These are phyloP conservation scores for Noccaea bulbosa DNA, from an alignment of 345 rosid genomes.

Conservation along the genomic window DNA sequence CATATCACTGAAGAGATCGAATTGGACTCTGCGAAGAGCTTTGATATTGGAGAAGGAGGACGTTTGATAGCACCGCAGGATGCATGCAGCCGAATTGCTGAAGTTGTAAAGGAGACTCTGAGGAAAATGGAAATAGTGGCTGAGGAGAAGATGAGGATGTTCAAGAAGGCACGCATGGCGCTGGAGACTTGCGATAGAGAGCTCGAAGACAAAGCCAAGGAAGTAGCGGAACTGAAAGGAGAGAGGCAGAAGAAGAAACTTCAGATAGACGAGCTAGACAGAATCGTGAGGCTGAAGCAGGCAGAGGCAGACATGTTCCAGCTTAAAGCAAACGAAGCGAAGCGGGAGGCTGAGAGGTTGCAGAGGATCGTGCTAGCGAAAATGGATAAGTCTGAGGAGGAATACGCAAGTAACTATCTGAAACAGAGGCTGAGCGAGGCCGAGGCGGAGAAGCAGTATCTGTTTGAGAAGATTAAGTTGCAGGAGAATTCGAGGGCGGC, in stretches of 20 bases:
- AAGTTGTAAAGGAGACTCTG: conserved; percentile 88
- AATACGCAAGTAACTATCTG: conserved; percentile 83
- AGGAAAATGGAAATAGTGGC: conserved; percentile 96
- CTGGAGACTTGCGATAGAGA: conserved; percentile 86
- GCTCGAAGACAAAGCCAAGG: conserved; percentile 90
- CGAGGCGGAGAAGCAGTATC: conserved; percentile 92
- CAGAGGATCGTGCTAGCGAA: conserved; percentile 84
- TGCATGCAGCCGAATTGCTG: conserved; percentile 90
- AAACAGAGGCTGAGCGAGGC: conserved; percentile 90
- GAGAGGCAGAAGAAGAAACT: conserved; percentile 79
- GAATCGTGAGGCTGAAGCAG: conserved; percentile 87
- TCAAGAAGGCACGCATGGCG: conserved; percentile 78
- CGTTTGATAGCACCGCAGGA: conserved; percentile 84
- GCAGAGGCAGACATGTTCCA: conserved; percentile 99
- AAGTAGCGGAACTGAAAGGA: conserved; percentile 64
- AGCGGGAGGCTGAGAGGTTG: conserved; percentile 83
- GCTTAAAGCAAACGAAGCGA: conserved; percentile 90
- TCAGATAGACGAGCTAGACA: conserved; percentile 90
- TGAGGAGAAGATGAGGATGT: conserved; percentile 91
- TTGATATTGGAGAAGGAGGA: conserved; percentile 80
- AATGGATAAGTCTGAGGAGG: conserved; percentile 92
- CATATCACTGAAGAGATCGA: conserved; percentile 60
- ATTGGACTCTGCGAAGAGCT: conserved; percentile 69
- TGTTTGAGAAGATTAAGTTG: conserved; percentile 89
- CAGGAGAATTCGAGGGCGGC: conserved; percentile 58